These are phyloP conservation scores for Exophiala lecanii-corni DNA, from an alignment of 2,329 filamentous ascomycete genomes.

Conservation along the genomic window DNA sequence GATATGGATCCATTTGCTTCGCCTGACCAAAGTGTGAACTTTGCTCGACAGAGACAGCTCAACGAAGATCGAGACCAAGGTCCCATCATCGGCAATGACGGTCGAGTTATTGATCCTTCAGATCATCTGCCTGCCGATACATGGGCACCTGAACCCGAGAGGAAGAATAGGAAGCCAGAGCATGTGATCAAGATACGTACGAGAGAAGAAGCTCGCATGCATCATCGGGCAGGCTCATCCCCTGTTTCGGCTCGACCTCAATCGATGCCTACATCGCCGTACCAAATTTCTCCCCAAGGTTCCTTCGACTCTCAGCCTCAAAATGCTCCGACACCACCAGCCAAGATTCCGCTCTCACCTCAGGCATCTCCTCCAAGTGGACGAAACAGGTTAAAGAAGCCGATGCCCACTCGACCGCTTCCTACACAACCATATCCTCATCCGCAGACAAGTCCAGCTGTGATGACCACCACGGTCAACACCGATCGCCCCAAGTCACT, in stretches of 20 bases:
- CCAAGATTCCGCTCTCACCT: constrained; percentile 25
- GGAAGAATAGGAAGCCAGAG: constrained; percentile 48
- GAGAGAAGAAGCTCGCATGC: constrained; percentile 24
- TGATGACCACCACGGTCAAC: constrained; percentile 1
- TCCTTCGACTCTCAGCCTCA: constrained; percentile 24
- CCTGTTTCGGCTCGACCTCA: constrained; percentile 25
- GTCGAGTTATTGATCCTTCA: constrained; percentile 61
- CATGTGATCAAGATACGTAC: constrained; percentile 45
- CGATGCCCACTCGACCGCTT: constrained; percentile 20
- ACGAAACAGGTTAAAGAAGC: constrained; percentile 28
- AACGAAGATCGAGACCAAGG: constrained; percentile 43
- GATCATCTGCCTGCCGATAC: constrained; percentile 61
- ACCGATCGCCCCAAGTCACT: constrained; percentile 11
- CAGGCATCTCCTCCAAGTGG: constrained; percentile 26
- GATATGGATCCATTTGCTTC: constrained; percentile 37
- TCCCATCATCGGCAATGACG: constrained; percentile 60
- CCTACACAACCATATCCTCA: constrained; percentile 25
- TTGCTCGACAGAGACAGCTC: constrained; percentile 35
- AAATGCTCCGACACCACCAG: constrained; percentile 14
- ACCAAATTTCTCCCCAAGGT: constrained; percentile 26
- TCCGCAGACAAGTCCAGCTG: constrained; percentile 22
- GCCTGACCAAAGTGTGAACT: constrained; percentile 36
- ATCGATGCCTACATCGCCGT: constrained; percentile 29
- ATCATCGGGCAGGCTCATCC: constrained; percentile 19
- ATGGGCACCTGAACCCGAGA: constrained; percentile 63